phyloP scores from a whole-genome alignment of 78 protist genomes.

The Cyanophora paradoxa region DNA sequence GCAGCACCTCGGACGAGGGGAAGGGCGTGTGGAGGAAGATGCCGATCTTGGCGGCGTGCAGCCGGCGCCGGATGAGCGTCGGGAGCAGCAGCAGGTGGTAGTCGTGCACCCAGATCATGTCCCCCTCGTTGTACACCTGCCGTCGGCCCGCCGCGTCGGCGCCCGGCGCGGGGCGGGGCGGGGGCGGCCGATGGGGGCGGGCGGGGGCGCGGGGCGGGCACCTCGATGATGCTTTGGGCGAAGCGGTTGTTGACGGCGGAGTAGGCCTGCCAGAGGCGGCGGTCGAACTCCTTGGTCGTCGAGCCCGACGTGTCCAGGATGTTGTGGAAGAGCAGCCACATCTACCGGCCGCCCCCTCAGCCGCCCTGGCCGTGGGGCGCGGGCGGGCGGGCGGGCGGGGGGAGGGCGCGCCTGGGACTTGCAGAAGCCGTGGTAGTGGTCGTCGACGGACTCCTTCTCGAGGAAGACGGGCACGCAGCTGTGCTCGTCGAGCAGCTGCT shows the following conservation, averaged over 20 bases:
- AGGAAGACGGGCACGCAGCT: conserved; percentile 61
- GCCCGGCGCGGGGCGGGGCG: not conserved
- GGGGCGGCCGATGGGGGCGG: not conserved
- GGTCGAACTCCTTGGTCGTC: not conserved
- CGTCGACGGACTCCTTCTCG: conserved; percentile 34
- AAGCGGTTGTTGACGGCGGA: not conserved
- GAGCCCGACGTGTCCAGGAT: too few species aligned
- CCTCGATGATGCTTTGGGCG: too few species aligned
- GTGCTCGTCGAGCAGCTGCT: conserved; percentile 5
- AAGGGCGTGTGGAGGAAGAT: conserved; percentile 87
- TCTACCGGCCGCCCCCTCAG: too few species aligned
- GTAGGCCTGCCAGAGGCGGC: not conserved
- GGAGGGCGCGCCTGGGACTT: conserved; percentile 40
- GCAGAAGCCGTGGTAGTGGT: conserved; percentile 56
- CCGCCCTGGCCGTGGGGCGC: too few species aligned
- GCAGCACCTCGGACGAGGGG: conserved; percentile 77
- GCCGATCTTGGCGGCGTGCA: too few species aligned
- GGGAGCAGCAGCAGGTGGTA: conserved; percentile 81
- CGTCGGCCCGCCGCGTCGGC: conserved; percentile 24
- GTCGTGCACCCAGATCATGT: conserved; percentile 72
- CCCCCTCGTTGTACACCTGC: conserved; percentile 34
- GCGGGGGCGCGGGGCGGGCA: not conserved
- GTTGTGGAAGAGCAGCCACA: too few species aligned
- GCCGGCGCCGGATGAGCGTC: conserved; percentile 36
- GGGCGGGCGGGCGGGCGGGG: too few species aligned